Evolutionary conservation across 306 rosid genomes (phyloP), one percentile per base, ranked within the genome.

Genomic region (Cucumis melo): DNA sequence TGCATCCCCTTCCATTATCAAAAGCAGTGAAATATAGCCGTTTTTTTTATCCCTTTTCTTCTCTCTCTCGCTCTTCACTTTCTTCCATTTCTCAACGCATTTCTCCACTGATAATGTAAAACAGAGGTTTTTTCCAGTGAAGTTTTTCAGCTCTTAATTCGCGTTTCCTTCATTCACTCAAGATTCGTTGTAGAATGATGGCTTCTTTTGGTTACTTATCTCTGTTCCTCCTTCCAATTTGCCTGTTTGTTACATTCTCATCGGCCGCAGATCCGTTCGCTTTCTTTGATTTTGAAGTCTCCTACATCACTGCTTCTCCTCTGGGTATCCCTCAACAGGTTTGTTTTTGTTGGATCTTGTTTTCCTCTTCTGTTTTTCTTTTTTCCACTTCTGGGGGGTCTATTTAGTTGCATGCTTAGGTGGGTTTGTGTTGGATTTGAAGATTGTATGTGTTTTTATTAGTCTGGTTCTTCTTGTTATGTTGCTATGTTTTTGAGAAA

Each of bases 241-340:
- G 80, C 85, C 60, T 84, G 2, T 68, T 85, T 81, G 79, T 66
- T 63, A 82, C 83, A 80, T 55, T 81, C 42, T 79, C 80, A 38
- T 81, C 51, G 1, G 91, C 91, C 44, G 84, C 51, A 74, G 91
- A 87, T 87, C 91, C 86, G 23, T 83, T 66, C 48, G 78, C 74
- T 39, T 54, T 10, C 84, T 81, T 48, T 57, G 42, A 85, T 13
- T 85, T 87, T 66, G 91, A 74, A 54, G 82, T 85, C 83, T 83
- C 91, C 75, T 87, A 83, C 82, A 82, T 85, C 73, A 85, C 88
- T 81, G 88, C 83, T 53, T 80, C 86, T 51, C 88, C 88, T 71
- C 80, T 85, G 56, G 88, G 88, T 34, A 81, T 83, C 23, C 88
- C 86, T 61, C 88, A 85, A 75, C 88, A 85, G 81, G 88, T 85